Evolutionary conservation across 108 stramenopile genomes (phyloP).

Genomic region (Aurantiochytrium sp.): DNA sequence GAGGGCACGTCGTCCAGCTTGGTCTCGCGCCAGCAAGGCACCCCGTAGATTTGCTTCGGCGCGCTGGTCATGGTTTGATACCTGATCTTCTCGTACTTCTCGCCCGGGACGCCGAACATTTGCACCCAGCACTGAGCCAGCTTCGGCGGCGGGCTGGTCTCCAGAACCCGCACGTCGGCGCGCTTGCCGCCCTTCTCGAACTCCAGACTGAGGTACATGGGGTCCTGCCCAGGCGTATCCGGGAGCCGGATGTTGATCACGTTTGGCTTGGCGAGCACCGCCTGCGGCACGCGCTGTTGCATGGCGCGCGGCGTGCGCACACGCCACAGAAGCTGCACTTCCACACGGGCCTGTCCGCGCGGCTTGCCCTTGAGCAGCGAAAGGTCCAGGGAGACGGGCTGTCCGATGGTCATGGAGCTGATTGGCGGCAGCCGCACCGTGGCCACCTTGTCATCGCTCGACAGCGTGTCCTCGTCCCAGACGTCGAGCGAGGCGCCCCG

Average conservation of each 20-base stretch:
- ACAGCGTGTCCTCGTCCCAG: not conserved
- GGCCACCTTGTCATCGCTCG: not conserved
- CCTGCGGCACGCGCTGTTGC: not conserved
- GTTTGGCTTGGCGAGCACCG: not conserved
- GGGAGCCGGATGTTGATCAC: not conserved
- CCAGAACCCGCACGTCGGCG: not conserved
- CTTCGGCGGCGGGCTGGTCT: not conserved
- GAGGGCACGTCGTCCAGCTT: not conserved
- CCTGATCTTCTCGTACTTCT: not conserved
- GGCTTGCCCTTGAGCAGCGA: not conserved
- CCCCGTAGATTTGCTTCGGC: not conserved
- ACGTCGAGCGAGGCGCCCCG: not conserved
- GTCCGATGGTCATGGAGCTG: not conserved
- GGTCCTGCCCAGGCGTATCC: not conserved
- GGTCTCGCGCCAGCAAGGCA: not conserved
- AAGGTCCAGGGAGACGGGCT: not conserved
- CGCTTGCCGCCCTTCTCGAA: not conserved
- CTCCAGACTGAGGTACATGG: not conserved
- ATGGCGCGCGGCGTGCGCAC: not conserved
- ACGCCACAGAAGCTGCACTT: not conserved
- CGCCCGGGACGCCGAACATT: not conserved
- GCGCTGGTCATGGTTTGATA: not conserved
- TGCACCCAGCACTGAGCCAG: not conserved
- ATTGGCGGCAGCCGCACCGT: not conserved
- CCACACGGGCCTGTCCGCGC: not conserved